Conservation (phyloP, 495 filamentous ascomycete genomes). For the Alectoria sarmentosa region DNA sequence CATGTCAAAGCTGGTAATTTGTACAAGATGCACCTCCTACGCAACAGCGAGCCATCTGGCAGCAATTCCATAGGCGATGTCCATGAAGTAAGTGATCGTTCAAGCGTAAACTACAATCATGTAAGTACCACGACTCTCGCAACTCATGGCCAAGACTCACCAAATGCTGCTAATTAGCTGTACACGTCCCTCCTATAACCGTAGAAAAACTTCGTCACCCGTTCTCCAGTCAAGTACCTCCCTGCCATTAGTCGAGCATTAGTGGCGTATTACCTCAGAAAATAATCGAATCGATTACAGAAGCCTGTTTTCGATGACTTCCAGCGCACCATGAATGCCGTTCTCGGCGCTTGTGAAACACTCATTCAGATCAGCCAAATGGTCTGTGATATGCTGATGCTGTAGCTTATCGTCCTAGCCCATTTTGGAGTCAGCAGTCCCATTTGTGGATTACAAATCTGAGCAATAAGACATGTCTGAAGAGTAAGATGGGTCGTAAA, state of each 20-base stretch:
- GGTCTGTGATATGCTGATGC: slow-evolving; percentile 15
- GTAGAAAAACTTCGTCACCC: neutral
- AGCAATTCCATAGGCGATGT: neutral
- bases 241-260: neutral
- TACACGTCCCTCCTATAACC: neutral
- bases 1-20: neutral
- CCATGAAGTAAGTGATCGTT: neutral
- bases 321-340: slow-evolving; percentile 14
- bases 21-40: neutral
- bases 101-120: neutral
- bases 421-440: no score
- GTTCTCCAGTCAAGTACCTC: neutral
- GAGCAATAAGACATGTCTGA: no score
- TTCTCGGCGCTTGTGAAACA: slow-evolving; percentile 18
- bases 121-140: neutral
- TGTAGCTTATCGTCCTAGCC: slow-evolving; percentile 18
- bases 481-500: no score
- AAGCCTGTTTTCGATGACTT: slow-evolving; percentile 18
- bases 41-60: neutral
- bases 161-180: neutral
- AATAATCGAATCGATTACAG: neutral
- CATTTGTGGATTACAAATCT: no score
- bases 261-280: no score
- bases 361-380: slow-evolving; percentile 14
- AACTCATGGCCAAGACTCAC: neutral